Conservation (phyloP, 371 early-diverging fungal genomes). For the Funneliformis caledonium region DNA sequence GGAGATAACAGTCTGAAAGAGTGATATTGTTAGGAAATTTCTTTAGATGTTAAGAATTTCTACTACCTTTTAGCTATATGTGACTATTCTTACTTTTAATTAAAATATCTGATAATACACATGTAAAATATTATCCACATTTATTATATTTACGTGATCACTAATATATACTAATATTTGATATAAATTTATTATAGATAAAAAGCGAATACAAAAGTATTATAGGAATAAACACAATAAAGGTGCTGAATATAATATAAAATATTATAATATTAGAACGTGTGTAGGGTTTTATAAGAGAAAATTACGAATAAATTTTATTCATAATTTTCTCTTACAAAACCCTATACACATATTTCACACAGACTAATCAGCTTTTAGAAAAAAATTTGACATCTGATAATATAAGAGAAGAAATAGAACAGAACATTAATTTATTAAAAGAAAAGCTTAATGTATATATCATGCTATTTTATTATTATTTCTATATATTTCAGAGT, state of each 20-base stretch:
- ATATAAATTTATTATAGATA: background rate
- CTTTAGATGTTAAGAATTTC: background rate
- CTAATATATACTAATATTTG: no score
- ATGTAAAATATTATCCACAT: background rate
- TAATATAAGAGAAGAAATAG: constrained; percentile 15
- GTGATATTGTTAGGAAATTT: background rate
- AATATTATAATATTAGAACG: background rate
- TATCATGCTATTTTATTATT: constrained; percentile 2
- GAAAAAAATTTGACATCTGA: background rate
- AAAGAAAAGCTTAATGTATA: background rate
- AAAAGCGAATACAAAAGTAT: background rate
- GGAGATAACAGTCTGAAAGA: constrained; percentile 5
- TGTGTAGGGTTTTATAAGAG: no score
- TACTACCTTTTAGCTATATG: background rate
- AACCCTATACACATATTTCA: no score
- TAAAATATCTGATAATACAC: background rate
- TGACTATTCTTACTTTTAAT: background rate
- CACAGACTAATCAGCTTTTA: background rate
- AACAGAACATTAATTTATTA: background rate
- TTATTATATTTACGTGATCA: background rate
- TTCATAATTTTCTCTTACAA: no score
- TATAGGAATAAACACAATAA: background rate
- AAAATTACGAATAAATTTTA: no score
- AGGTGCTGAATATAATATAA: background rate
- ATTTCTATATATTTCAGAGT: background rate